Conservation (phyloP, 169 alveolate species). For the Amoebophrya sp. region DNA sequence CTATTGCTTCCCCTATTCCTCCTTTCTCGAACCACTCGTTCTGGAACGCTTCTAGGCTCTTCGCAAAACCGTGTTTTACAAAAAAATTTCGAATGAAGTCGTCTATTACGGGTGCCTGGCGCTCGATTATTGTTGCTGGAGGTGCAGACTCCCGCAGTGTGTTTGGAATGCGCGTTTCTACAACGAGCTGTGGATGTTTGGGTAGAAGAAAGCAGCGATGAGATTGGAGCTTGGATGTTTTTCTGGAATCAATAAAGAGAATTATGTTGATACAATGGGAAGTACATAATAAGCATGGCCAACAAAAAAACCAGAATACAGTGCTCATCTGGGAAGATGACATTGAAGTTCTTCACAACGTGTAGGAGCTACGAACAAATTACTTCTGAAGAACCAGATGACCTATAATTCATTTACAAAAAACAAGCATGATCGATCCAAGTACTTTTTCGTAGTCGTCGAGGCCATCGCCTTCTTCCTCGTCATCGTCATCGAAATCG, state of each 20-base stretch:
- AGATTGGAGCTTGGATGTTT: too few relatives aligned
- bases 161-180: neutral
- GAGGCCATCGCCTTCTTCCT: neutral
- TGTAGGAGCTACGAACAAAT: too few relatives aligned
- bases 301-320: too few relatives aligned
- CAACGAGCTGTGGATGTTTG: neutral
- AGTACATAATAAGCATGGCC: too few relatives aligned
- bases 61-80: slow-evolving; percentile 73
- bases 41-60: slow-evolving; percentile 73
- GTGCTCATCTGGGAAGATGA: too few relatives aligned
- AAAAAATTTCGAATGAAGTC: slow-evolving; percentile 82
- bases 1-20: neutral
- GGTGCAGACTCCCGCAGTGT: slow-evolving; percentile 1
- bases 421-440: too few relatives aligned
- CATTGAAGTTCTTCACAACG: too few relatives aligned
- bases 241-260: too few relatives aligned
- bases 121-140: slow-evolving; percentile 30
- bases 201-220: too few relatives aligned
- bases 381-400: too few relatives aligned
- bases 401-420: too few relatives aligned
- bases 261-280: too few relatives aligned
- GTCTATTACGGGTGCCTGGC: slow-evolving; percentile 61
- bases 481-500: neutral
- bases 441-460: neutral
- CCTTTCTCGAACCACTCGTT: slow-evolving; percentile 65